phyloP scores from a whole-genome alignment of 352 stramenopile species.

The Pythium apleroticum region DNA sequence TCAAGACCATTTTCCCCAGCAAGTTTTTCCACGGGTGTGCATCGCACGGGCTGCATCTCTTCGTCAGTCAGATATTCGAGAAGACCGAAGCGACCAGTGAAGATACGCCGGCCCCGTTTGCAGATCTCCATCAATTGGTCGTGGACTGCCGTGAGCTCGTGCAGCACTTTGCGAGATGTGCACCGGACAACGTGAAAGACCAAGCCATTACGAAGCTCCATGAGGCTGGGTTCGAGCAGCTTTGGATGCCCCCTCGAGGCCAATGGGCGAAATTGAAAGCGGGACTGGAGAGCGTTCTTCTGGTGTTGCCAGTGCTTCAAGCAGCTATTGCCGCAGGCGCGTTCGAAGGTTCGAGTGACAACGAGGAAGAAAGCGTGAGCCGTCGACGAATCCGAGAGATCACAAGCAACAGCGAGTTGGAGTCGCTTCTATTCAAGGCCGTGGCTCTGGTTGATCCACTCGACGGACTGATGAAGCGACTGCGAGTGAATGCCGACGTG shows the following conservation, averaged over 20 bases:
- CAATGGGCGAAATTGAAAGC: conserved; percentile 22
- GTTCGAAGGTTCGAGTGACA: conserved; percentile 8
- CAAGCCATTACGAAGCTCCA: background rate
- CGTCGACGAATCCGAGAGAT: background rate
- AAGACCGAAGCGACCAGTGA: background rate
- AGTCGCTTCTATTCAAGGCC: conserved; percentile 24
- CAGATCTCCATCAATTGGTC: conserved; percentile 15
- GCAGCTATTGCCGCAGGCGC: background rate
- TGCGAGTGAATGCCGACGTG: conserved; percentile 15
- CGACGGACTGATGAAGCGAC: background rate
- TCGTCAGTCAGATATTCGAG: conserved; percentile 32
- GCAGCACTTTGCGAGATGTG: conserved; percentile 10
- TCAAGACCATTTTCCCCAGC: conserved; percentile 24
- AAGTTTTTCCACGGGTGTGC: conserved; percentile 36
- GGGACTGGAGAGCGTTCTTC: conserved; percentile 23
- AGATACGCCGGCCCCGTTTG: conserved; percentile 11
- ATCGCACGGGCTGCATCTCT: conserved; percentile 27
- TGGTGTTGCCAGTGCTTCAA: conserved; percentile 13
- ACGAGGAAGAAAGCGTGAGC: background rate
- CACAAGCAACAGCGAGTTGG: background rate
- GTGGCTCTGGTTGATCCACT: conserved; percentile 28
- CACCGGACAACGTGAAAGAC: background rate
- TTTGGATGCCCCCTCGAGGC: conserved; percentile 15
- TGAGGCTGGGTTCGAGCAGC: background rate
- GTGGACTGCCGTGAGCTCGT: conserved; percentile 27